phyloP scores from a whole-genome alignment of 192 early-diverging fungal species.

The Spinellus fusiger region DNA sequence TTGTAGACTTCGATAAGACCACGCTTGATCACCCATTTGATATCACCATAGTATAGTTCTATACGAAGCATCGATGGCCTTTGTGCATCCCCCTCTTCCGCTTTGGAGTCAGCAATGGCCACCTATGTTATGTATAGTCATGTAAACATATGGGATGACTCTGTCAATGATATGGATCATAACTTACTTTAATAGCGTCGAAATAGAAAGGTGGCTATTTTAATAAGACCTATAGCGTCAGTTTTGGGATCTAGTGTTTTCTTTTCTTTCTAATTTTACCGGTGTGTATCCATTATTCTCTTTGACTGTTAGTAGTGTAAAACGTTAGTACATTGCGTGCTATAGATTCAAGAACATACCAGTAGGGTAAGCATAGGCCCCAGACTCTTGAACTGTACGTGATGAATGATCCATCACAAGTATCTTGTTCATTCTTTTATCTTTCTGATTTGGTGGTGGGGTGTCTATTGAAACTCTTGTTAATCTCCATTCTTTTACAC shows the following conservation, averaged over 20 bases:
- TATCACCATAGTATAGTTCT: conserved; percentile 66
- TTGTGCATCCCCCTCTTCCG: conserved; percentile 22
- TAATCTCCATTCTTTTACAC: no score
- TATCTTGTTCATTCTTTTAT: not conserved
- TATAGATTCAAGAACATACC: no score
- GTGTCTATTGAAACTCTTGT: no score
- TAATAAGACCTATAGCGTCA: no score
- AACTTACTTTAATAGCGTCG: no score
- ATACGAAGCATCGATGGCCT: conserved; percentile 60
- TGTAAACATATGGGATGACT: not conserved
- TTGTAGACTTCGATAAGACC: conserved; percentile 58
- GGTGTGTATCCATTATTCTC: not conserved
- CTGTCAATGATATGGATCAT: no score
- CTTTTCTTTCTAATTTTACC: not conserved
- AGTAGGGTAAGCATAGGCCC: no score
- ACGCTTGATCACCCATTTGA: conserved; percentile 68
- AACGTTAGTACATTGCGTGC: not conserved
- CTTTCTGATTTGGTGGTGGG: not conserved
- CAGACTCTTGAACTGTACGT: not conserved
- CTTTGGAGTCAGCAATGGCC: conserved; percentile 41
- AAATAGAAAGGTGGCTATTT: conserved; percentile 32
- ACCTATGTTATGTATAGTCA: conserved; percentile 22
- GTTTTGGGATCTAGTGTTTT: no score
- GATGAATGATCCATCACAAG: not conserved
- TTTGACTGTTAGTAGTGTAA: not conserved